phyloP scores from a whole-genome alignment of 2,329 filamentous ascomycete species.

The Clonostachys chloroleuca region DNA sequence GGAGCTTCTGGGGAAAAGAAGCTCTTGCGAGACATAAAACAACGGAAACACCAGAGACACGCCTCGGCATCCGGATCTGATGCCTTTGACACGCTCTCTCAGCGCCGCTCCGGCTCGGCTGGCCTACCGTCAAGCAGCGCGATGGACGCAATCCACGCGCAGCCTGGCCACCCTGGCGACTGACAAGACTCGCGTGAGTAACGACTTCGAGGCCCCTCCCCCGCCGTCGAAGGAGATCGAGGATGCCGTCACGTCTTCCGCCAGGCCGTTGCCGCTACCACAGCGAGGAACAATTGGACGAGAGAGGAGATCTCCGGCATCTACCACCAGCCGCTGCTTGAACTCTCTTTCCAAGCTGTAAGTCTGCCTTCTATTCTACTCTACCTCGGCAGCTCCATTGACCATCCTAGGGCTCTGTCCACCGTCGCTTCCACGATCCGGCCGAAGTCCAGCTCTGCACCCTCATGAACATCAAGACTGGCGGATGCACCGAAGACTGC shows the following conservation, averaged over 20 bases:
- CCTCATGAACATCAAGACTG: conserved; percentile 95
- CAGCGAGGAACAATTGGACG: conserved; percentile 72
- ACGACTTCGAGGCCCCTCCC: too few species aligned
- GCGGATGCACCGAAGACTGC: conserved; percentile 88
- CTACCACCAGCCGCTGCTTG: conserved; percentile 77
- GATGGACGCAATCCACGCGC: too few species aligned
- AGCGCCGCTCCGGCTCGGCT: too few species aligned
- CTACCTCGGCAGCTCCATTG: not conserved
- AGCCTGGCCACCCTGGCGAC: too few species aligned
- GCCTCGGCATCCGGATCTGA: too few species aligned
- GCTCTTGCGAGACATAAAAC: too few species aligned
- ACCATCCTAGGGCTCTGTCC: conserved; percentile 59
- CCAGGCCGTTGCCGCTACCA: conserved; percentile 54
- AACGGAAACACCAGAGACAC: too few species aligned
- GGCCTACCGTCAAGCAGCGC: too few species aligned
- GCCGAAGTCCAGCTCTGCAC: conserved; percentile 87
- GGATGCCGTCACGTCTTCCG: conserved; percentile 18
- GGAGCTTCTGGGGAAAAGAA: too few species aligned
- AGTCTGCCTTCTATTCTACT: conserved; percentile 13
- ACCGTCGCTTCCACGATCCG: conserved; percentile 82
- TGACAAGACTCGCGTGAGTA: too few species aligned
- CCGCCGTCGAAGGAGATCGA: conserved; percentile 2
- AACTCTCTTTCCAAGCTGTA: conserved; percentile 72
- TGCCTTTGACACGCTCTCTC: too few species aligned
- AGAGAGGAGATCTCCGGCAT: conserved; percentile 76